Conservation (phyloP, 352 stramenopile genomes). For the Phytopythium aichiense region DNA sequence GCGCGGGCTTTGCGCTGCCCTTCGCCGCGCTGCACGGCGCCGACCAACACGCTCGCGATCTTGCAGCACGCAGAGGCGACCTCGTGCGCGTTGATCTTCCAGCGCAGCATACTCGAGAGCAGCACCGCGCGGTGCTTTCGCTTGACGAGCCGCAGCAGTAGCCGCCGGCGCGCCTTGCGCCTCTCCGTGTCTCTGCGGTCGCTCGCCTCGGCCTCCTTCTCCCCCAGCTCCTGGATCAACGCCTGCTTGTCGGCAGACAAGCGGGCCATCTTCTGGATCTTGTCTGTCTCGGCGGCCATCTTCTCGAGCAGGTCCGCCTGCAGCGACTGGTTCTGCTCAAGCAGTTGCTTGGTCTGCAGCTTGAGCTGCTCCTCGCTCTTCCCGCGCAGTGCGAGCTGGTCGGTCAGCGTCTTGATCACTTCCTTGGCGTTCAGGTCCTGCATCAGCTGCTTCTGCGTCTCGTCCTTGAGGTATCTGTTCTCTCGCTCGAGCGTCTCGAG, state of each 20-base stretch:
- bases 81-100: slow-evolving; percentile 15
- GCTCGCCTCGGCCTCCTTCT: slow-evolving; percentile 27
- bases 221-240: slow-evolving; percentile 45
- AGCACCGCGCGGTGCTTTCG: slow-evolving; percentile 26
- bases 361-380: slow-evolving; percentile 71
- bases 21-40: slow-evolving; percentile 4
- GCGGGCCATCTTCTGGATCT: slow-evolving; percentile 67
- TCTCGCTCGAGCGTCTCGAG: slow-evolving; percentile 48
- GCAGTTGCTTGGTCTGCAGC: slow-evolving; percentile 61
- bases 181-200: slow-evolving; percentile 25
- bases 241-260: slow-evolving; percentile 57
- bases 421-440: slow-evolving; percentile 52
- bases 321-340: slow-evolving; percentile 65
- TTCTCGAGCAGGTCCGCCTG: slow-evolving; percentile 66
- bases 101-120: slow-evolving; percentile 19
- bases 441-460: slow-evolving; percentile 58
- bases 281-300: slow-evolving; percentile 54
- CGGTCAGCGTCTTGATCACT: slow-evolving; percentile 42
- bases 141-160: slow-evolving; percentile 29
- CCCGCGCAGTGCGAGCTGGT: slow-evolving; percentile 45
- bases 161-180: slow-evolving; percentile 19
- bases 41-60: slow-evolving; percentile 15
- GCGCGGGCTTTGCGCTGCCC: slow-evolving; percentile 23
- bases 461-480: slow-evolving; percentile 52
- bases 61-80: slow-evolving; percentile 11